Percentiles rank a stretch among this genome's conserved stretches.
These are phyloP conservation scores for Madurella mycetomatis DNA, from an alignment of 2,329 filamentous ascomycete species.

Conservation along the genomic window DNA sequence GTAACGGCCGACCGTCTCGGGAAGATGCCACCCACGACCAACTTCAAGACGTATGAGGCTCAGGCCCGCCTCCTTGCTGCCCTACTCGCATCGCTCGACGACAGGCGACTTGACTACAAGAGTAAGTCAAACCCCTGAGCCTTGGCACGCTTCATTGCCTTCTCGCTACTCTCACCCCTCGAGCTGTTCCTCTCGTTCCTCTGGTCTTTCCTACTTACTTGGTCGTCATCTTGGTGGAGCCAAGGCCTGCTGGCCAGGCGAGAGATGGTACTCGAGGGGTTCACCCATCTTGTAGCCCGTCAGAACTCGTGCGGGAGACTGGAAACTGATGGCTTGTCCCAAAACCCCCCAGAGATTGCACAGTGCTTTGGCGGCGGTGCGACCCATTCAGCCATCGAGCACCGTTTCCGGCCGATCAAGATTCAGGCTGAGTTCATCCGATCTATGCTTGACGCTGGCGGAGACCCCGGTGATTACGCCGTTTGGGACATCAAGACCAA, in stretches of 20 bases:
- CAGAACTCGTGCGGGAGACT: not conserved
- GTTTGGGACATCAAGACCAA: slow-evolving; percentile 34
- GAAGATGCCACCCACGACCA: slow-evolving; percentile 34
- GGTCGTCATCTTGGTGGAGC: not conserved
- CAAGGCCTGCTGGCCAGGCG: slow-evolving; percentile 3
- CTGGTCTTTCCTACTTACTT: slow-evolving; percentile 1
- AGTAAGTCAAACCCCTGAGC: slow-evolving; percentile 41
- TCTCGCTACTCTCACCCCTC: not conserved
- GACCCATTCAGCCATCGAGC: slow-evolving; percentile 44
- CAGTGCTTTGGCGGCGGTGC: slow-evolving; percentile 27
- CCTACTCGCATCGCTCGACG: slow-evolving; percentile 53
- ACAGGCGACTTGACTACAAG: slow-evolving; percentile 53
- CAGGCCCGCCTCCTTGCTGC: slow-evolving; percentile 58
- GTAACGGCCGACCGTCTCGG: not conserved
- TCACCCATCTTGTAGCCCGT: too few species aligned
- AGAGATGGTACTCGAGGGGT: not conserved
- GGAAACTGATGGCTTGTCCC: slow-evolving; percentile 16
- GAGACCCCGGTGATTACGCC: slow-evolving; percentile 42
- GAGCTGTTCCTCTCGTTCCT: not conserved
- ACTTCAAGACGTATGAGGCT: slow-evolving; percentile 57
- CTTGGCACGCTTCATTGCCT: not conserved
- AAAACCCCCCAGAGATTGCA: slow-evolving; percentile 40
- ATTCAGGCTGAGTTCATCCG: slow-evolving; percentile 39
- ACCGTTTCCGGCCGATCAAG: slow-evolving; percentile 47
- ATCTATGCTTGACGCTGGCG: slow-evolving; percentile 31